Evolutionary conservation across 768 basidiomycete genomes (phyloP).

Genomic region (Punctularia strigosozonata): DNA sequence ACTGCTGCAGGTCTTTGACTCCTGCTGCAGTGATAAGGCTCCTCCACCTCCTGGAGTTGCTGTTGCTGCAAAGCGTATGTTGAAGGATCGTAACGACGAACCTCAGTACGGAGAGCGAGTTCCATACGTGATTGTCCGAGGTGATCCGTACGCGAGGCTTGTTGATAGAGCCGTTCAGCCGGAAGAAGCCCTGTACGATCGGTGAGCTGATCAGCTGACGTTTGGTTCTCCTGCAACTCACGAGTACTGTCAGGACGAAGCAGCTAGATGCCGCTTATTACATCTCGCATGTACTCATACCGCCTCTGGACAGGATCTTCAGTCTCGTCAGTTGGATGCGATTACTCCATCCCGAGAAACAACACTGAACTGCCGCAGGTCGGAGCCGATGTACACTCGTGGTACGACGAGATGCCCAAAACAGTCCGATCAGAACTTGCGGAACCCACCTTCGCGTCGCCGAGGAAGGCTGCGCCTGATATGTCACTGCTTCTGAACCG

Average conservation of each 20-base stretch:
- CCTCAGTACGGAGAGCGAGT: slow-evolving; percentile 90
- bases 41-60: slow-evolving; percentile 88
- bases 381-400: slow-evolving; percentile 75
- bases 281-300: slow-evolving; percentile 76
- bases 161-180: slow-evolving; percentile 72
- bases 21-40: slow-evolving; percentile 51
- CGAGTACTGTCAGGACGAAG: slow-evolving; percentile 31
- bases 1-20: neutral
- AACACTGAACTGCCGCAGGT: too few relatives aligned
- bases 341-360: too few relatives aligned
- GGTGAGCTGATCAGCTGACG: slow-evolving; percentile 25
- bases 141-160: slow-evolving; percentile 49
- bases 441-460: slow-evolving; percentile 23
- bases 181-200: slow-evolving; percentile 49
- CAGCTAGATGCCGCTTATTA: slow-evolving; percentile 86
- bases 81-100: slow-evolving; percentile 71
- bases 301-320: slow-evolving; percentile 84
- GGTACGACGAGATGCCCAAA: slow-evolving; percentile 86
- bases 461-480: slow-evolving; percentile 20
- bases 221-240: neutral
- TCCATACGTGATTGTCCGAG: slow-evolving; percentile 75
- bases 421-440: slow-evolving; percentile 27
- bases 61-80: slow-evolving; percentile 67
- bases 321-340: too few relatives aligned
- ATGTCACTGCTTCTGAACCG: slow-evolving; percentile 22